A percentile compares a stretch with the other conserved stretches of the same genome.
Evolutionary conservation across 768 basidiomycete species (phyloP).

Genomic region (Pleurotus salmoneostramineus): DNA sequence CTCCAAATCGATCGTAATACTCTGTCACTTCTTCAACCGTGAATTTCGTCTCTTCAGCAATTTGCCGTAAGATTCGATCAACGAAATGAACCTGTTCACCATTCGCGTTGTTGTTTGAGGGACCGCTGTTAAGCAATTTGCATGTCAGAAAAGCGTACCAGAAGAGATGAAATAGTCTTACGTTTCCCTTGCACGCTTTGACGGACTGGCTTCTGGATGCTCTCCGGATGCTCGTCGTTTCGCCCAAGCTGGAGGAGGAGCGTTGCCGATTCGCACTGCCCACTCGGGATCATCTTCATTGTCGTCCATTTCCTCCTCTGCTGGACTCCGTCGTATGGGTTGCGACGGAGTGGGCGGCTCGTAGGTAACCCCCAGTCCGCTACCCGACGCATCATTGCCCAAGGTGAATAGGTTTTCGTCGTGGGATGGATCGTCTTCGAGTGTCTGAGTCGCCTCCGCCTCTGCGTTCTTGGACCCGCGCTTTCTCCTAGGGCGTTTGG

Average conservation of each 20-base stretch:
- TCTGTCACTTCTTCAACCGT: slow-evolving; percentile 75
- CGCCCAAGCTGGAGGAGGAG: slow-evolving; percentile 65
- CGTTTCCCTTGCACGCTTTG: slow-evolving; percentile 43
- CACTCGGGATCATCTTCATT: slow-evolving; percentile 57
- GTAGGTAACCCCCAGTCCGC: not conserved
- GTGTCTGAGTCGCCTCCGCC: slow-evolving; percentile 9
- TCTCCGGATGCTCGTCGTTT: slow-evolving; percentile 51
- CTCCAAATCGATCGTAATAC: slow-evolving; percentile 71
- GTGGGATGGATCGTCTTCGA: not conserved
- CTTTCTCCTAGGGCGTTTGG: slow-evolving; percentile 52
- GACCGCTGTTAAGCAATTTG: slow-evolving; percentile 30
- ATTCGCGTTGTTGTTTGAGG: slow-evolving; percentile 55
- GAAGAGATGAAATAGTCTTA: slow-evolving; percentile 18
- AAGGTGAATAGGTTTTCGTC: not conserved
- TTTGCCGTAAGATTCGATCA: slow-evolving; percentile 60
- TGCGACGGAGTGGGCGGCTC: not conserved
- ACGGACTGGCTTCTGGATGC: slow-evolving; percentile 21
- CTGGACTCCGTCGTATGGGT: slow-evolving; percentile 28
- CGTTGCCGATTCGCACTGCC: slow-evolving; percentile 60
- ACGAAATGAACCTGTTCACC: slow-evolving; percentile 54
- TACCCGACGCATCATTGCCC: not conserved
- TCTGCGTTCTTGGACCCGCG: slow-evolving; percentile 27
- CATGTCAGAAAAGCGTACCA: slow-evolving; percentile 65
- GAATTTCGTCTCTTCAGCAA: slow-evolving; percentile 68
- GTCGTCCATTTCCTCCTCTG: slow-evolving; percentile 68